Evolutionary conservation across 352 stramenopile species (phyloP).

Genomic region (Pythium chondricola): DNA sequence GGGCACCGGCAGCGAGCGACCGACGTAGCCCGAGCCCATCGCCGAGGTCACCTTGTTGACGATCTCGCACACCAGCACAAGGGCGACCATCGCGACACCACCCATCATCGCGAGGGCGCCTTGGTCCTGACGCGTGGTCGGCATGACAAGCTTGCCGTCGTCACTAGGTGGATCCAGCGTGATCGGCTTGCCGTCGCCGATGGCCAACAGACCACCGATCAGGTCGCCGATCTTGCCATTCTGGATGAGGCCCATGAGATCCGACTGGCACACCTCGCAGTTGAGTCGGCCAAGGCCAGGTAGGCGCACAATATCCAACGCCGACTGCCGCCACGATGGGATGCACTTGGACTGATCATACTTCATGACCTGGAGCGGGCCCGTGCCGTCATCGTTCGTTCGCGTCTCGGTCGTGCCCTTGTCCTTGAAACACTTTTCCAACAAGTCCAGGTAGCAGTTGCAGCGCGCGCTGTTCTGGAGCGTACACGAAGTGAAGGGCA

Average conservation of each 20-base stretch:
- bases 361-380: conserved; percentile 15
- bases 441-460: conserved; percentile 54
- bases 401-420: conserved; percentile 26
- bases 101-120: conserved; percentile 59
- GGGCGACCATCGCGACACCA: conserved; percentile 29
- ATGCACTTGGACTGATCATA: conserved; percentile 67
- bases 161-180: conserved; percentile 15
- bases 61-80: conserved; percentile 62
- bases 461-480: conserved; percentile 41
- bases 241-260: conserved; percentile 49
- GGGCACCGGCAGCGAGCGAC: conserved; percentile 64
- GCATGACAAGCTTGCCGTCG: neutral
- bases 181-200: conserved; percentile 32
- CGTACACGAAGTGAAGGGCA: conserved; percentile 62
- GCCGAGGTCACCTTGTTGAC: conserved; percentile 72
- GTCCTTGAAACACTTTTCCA: conserved; percentile 57
- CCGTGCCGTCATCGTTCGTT: conserved; percentile 2
- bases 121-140: conserved; percentile 44
- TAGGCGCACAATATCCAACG: conserved; percentile 52
- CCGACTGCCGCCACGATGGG: conserved; percentile 39
- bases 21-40: conserved; percentile 67
- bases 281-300: conserved; percentile 55
- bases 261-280: conserved; percentile 62
- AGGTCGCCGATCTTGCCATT: conserved; percentile 59
- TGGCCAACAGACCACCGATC: conserved; percentile 33